A percentile compares a stretch with the other conserved stretches of the same genome.
Evolutionary conservation across 2,329 filamentous ascomycete genomes (phyloP).

Genomic region (Trichoderma afroharzianum): DNA sequence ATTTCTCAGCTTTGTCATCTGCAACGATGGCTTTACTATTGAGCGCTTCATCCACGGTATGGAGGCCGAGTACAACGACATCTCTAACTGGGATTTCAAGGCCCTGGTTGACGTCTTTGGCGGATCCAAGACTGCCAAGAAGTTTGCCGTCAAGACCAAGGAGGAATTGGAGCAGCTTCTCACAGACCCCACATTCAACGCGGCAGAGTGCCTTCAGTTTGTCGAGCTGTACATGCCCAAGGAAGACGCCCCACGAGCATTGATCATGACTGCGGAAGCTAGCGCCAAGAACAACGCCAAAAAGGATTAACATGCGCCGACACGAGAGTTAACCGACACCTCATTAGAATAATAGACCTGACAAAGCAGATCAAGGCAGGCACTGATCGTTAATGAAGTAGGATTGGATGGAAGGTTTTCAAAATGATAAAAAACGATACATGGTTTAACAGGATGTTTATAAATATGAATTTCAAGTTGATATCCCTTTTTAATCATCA

Average conservation of each 20-base stretch:
- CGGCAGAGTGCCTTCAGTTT: constrained; percentile 57
- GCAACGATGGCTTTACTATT: constrained; percentile 86
- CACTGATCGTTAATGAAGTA: not conserved
- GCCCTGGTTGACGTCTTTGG: constrained; percentile 67
- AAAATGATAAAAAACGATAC: not conserved
- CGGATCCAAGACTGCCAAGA: constrained; percentile 56
- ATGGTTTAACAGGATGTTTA: not conserved
- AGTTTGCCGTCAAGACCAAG: constrained; percentile 66
- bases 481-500: not conserved
- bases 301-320: constrained; percentile 7
- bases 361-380: not conserved
- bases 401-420: not conserved
- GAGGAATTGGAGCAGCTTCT: constrained; percentile 65
- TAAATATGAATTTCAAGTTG: not conserved
- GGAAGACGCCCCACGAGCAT: constrained; percentile 68
- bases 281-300: constrained; percentile 65
- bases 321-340: not conserved
- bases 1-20: constrained; percentile 66
- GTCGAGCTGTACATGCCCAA: constrained; percentile 80
- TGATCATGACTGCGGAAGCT: constrained; percentile 68
- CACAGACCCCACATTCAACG: constrained; percentile 59
- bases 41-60: constrained; percentile 85
- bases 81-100: constrained; percentile 70
- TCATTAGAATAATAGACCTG: not conserved
- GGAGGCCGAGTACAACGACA: constrained; percentile 77